phyloP scores from a whole-genome alignment of 2,329 filamentous ascomycete genomes.

The Colletotrichum trifolii region DNA sequence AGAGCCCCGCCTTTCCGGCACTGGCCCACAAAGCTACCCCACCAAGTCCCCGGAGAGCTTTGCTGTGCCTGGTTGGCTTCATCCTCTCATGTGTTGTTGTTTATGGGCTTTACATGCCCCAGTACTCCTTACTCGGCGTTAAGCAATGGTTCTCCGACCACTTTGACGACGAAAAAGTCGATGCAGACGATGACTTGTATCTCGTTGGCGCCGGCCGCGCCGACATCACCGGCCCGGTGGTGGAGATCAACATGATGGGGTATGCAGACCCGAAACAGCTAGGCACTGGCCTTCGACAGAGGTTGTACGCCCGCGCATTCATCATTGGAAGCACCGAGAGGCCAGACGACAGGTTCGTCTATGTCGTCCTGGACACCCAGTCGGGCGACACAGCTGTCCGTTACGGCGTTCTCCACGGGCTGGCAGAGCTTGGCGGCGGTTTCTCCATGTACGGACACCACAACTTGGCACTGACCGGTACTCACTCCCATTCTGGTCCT shows the following conservation, averaged over 20 bases:
- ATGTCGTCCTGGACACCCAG: slow-evolving; percentile 87
- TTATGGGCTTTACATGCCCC: slow-evolving; percentile 22
- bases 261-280: slow-evolving; percentile 84
- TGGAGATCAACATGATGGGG: slow-evolving; percentile 90
- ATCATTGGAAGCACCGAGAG: slow-evolving; percentile 78
- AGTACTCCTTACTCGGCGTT: not conserved
- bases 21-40: slow-evolving; percentile 10
- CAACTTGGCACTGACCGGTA: slow-evolving; percentile 90
- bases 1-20: slow-evolving; percentile 24
- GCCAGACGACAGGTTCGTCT: slow-evolving; percentile 79
- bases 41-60: slow-evolving; percentile 27
- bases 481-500: slow-evolving; percentile 89
- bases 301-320: slow-evolving; percentile 87
- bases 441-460: slow-evolving; percentile 80
- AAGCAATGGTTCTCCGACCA: slow-evolving; percentile 7
- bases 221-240: slow-evolving; percentile 76
- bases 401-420: slow-evolving; percentile 80
- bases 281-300: slow-evolving; percentile 85
- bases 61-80: slow-evolving; percentile 22
- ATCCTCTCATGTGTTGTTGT: slow-evolving; percentile 21
- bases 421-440: slow-evolving; percentile 74
- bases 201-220: slow-evolving; percentile 64
- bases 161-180: not conserved
- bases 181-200: slow-evolving; percentile 50
- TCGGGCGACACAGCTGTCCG: slow-evolving; percentile 89